Base-by-base conservation (phyloP, 2,329 filamentous ascomycete genomes). In the Ophiosphaerella korrae region DNA sequence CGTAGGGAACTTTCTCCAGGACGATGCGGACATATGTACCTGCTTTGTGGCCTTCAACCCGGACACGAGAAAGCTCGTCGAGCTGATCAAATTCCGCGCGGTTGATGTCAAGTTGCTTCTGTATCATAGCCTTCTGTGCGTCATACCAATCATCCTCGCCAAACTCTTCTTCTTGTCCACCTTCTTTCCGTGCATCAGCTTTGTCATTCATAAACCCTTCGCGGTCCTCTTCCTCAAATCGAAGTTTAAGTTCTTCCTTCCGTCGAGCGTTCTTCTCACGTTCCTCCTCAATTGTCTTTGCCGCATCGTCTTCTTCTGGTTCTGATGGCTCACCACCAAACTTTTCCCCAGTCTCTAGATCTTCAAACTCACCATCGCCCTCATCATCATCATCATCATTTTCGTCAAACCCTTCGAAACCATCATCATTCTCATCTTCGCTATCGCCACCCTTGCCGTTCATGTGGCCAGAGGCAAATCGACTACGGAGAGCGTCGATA, bases 61-160 rank as follows among this genome's bases (percentile, higher is more conserved):
- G 85, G 2, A 88, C 82, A 45, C 94, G 85, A 54, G 95, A 92
- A 37, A 84, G 80, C 57, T 94, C 89, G 69, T 99, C 94, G 2
- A 99, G 83, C 47, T 85, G 84, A 62, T 92, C 90, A 59, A 95
- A 96, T 70, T 97, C 95, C 51, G 90, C 85, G 68, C 92, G 91
- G 77, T 99, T 99, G 84, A 99, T 97, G 67, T 95, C 90, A 57
- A 94, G 83, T 74, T 99, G 94, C 76, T 96, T 97, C 75, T 97
- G 90, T 52, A 99, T 87, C 72, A 89, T 83, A 29, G 94, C 90
- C 77, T 99, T 99, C 71, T 99, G 94, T 24, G 89, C 85, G 69
- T 97, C 94, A 71, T 99, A 99, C 95, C 95, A 99, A 48, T 99
- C 90, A 70, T 99, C 94, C 74, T 99, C 94, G 45, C 92, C 94